These are phyloP conservation scores for Pholiota molesta DNA, from an alignment of 768 basidiomycete species.

Conservation along the genomic window DNA sequence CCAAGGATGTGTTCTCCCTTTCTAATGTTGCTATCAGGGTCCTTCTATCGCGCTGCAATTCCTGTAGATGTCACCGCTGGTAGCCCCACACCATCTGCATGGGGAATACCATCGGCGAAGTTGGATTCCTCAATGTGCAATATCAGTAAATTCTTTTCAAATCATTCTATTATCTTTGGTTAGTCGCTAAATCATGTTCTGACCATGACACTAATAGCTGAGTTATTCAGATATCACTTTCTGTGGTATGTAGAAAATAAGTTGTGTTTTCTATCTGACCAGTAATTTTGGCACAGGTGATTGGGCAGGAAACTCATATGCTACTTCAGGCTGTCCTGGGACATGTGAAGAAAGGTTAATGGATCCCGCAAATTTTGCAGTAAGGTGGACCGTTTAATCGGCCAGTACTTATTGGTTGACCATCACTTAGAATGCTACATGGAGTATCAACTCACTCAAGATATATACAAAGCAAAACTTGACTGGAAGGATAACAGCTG, in stretches of 20 bases:
- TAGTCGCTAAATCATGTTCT: constrained; percentile 35
- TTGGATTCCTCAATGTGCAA: constrained; percentile 59
- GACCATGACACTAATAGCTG: constrained; percentile 1
- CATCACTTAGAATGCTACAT: constrained; percentile 66
- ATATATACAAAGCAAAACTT: constrained; percentile 67
- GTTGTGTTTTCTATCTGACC: background rate
- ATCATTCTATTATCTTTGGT: constrained; percentile 82
- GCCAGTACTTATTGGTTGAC: background rate
- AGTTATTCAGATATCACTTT: constrained; percentile 72
- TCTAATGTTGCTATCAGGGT: constrained; percentile 49
- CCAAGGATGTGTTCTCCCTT: background rate
- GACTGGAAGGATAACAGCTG: constrained; percentile 13
- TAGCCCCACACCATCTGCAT: constrained; percentile 63
- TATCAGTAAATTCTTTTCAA: constrained; percentile 58
- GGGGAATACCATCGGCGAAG: constrained; percentile 70
- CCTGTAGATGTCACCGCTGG: constrained; percentile 67
- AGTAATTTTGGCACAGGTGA: constrained; percentile 49
- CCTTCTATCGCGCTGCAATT: constrained; percentile 79
- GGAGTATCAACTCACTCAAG: constrained; percentile 80
- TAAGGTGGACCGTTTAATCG: constrained; percentile 35
- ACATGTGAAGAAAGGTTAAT: constrained; percentile 65
- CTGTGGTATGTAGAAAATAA: constrained; percentile 53
- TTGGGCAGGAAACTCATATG: constrained; percentile 85
- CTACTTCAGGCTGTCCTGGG: constrained; percentile 73
- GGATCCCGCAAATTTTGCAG: constrained; percentile 75